phyloP scores from a whole-genome alignment of 768 basidiomycete species.

The Trametes coccinea region DNA sequence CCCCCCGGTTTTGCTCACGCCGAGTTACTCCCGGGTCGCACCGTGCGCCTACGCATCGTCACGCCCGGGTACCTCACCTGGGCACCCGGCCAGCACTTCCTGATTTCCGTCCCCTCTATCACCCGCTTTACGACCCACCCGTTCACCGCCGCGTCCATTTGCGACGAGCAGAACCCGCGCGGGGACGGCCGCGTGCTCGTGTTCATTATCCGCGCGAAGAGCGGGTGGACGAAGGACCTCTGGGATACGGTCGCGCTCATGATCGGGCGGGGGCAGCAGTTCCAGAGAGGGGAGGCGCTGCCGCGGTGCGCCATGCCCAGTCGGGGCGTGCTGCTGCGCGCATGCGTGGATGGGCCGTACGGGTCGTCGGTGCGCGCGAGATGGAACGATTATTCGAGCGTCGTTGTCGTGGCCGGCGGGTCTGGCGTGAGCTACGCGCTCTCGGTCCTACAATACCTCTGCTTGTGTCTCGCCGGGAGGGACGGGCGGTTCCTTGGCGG shows the following conservation, averaged over 20 bases:
- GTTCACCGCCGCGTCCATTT: constrained; percentile 68
- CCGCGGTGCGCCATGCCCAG: constrained; percentile 38
- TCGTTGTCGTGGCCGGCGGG: constrained; percentile 68
- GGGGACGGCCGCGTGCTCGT: constrained; percentile 56
- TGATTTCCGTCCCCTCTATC: constrained; percentile 65
- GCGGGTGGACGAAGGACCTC: constrained; percentile 67
- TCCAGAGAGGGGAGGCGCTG: constrained; percentile 33
- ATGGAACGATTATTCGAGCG: constrained; percentile 61
- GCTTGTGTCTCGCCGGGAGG: constrained; percentile 55
- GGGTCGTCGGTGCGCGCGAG: constrained; percentile 60
- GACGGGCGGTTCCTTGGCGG: constrained; percentile 52
- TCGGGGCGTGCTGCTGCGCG: constrained; percentile 53
- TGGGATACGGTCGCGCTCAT: constrained; percentile 54
- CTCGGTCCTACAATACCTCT: constrained; percentile 64
- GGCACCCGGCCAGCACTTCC: constrained; percentile 80
- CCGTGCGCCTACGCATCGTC: constrained; percentile 65
- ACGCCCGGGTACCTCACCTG: constrained; percentile 58
- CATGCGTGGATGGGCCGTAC: constrained; percentile 67
- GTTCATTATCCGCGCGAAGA: constrained; percentile 67
- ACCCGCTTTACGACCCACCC: constrained; percentile 66
- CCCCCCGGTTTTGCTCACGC: constrained; percentile 70
- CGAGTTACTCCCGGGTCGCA: constrained; percentile 68
- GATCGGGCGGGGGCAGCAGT: constrained; percentile 32
- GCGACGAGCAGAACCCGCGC: constrained; percentile 46
- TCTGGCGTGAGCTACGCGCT: constrained; percentile 75